Percentiles rank a stretch among this genome's conserved stretches.
Evolutionary conservation across 805 yeast genomes (phyloP).

Genomic region (Hanseniaspora mollemarum): DNA sequence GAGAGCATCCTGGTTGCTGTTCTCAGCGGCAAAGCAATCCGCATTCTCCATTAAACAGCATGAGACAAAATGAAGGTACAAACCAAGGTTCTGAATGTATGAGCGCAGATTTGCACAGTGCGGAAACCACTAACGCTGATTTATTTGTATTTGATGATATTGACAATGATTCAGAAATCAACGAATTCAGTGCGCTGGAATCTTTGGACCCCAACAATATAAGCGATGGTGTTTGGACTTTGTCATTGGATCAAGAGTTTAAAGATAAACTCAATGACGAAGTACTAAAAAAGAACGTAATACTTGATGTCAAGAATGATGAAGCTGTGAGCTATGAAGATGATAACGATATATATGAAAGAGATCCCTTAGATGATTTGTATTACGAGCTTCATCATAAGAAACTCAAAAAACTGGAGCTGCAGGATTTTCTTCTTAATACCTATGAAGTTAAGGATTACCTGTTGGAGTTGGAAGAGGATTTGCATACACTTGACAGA

Average conservation of each 20-base stretch:
- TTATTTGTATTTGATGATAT: constrained; percentile 13
- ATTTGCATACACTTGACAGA: not conserved
- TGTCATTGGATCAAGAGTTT: not conserved
- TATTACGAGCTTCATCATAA: constrained; percentile 7
- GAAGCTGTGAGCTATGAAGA: constrained; percentile 26
- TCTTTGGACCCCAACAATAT: not conserved
- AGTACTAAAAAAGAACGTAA: not conserved
- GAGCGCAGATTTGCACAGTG: too few species aligned
- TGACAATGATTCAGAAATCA: constrained; percentile 18
- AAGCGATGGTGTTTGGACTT: not conserved
- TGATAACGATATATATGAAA: constrained; percentile 30
- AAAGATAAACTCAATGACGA: not conserved
- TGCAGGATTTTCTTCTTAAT: not conserved
- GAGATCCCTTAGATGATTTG: constrained; percentile 16
- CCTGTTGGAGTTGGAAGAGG: constrained; percentile 2
- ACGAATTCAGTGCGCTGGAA: constrained; percentile 18
- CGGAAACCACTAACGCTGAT: not conserved
- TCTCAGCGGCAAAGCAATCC: too few species aligned
- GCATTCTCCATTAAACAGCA: too few species aligned
- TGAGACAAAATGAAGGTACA: not conserved
- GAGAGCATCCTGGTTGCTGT: too few species aligned
- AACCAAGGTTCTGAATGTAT: not conserved
- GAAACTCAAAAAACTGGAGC: constrained; percentile 1
- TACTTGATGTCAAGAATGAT: constrained; percentile 15
- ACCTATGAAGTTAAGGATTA: not conserved